Evolutionary conservation across 108 stramenopile genomes (phyloP), one percentile per base, ranked within the genome.

Genomic region (Fragilaria radians): DNA sequence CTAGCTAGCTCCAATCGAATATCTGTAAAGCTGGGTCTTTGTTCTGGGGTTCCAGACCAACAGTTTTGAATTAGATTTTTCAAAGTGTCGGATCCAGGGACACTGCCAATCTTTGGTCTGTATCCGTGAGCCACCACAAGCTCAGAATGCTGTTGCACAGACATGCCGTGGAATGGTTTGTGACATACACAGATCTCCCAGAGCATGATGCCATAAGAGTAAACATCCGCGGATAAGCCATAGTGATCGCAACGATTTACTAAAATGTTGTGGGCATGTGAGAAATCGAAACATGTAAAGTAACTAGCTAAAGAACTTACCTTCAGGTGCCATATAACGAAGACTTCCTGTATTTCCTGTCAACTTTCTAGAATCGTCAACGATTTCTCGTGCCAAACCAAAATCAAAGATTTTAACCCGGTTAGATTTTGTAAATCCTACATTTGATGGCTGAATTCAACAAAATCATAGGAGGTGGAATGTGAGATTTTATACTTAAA

Each of bases 261-360:
- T 42, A 14, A 42, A 14, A 14, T n/a, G n/a, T n/a, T n/a, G n/a
- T n/a, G n/a, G n/a, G n/a, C n/a, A n/a, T n/a, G n/a, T n/a, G n/a
- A n/a, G n/a, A n/a, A n/a, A n/a, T n/a, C n/a, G n/a, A n/a, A n/a
- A n/a, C n/a, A n/a, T n/a, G n/a, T n/a, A n/a, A n/a, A n/a, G n/a
- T n/a, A n/a, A n/a, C n/a, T n/a, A n/a, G n/a, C n/a, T n/a, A n/a
- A n/a, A n/a, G n/a, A n/a, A 11, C 36, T 42, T 42, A 42, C 36
- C 36, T 28, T 34, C 62, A 4, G 32, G 79, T 29, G 77, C 59
- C 83, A 80, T 85, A 66, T 80, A 93, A 45, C 87, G 80, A n/a
- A 85, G 71, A 25, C 76, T 78, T 21, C 91, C 91, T 27, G 87
- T 88, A 54, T 82, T 77, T 32, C 81, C 81, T 21, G 91, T 87